phyloP scores from a whole-genome alignment of 257 asterid species.

The Fraxinus cuspidata region DNA sequence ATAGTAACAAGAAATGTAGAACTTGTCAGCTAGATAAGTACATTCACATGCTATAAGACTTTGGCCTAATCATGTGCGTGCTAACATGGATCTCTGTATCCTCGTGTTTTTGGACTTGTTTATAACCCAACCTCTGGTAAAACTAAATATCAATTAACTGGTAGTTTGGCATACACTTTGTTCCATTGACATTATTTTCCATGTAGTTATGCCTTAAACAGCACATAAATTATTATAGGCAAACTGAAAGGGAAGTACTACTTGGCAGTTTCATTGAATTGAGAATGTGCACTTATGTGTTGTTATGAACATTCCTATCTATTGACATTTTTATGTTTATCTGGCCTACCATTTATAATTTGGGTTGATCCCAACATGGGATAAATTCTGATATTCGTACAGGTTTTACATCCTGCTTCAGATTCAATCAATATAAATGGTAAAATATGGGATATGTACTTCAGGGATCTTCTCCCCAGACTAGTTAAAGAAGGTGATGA shows the following conservation, averaged over 20 bases:
- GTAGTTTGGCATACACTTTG: neutral
- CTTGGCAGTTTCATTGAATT: neutral
- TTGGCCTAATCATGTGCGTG: neutral
- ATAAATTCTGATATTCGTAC: conserved; percentile 13
- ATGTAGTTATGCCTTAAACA: neutral
- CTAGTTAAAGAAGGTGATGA: conserved; percentile 79
- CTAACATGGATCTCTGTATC: neutral
- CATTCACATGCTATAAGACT: neutral
- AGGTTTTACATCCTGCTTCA: conserved; percentile 84
- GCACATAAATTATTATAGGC: neutral
- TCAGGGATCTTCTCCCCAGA: conserved; percentile 70
- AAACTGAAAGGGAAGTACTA: neutral
- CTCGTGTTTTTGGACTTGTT: neutral
- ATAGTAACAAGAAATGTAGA: neutral
- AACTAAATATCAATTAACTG: neutral
- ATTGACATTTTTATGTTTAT: neutral
- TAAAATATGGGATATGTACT: conserved; percentile 82
- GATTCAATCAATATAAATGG: conserved; percentile 72
- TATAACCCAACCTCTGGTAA: neutral
- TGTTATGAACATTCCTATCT: neutral
- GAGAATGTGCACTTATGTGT: neutral
- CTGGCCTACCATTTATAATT: neutral
- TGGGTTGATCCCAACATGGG: neutral
- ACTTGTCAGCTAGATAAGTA: neutral
- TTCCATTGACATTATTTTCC: neutral